Evolutionary conservation across 2,329 filamentous ascomycete genomes (phyloP).

Genomic region (Ophiocordyceps camponoti-saundersi): DNA sequence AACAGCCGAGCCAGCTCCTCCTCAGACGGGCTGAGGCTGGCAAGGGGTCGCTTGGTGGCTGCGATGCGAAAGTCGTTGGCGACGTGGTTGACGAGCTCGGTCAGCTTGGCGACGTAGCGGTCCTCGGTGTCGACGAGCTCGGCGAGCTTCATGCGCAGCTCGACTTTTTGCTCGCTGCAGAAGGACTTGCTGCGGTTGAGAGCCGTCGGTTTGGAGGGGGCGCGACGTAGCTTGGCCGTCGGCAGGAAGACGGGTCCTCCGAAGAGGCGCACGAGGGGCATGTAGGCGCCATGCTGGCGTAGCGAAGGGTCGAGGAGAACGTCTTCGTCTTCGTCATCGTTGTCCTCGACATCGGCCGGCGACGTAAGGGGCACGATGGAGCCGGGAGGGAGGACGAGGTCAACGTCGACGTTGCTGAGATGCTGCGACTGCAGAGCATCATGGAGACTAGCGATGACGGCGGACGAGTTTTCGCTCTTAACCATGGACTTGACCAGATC

Average conservation of each 20-base stretch:
- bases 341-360: conserved; percentile 15
- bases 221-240: conserved; percentile 66
- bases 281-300: conserved; percentile 62
- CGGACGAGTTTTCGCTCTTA: conserved; percentile 57
- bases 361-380: conserved; percentile 50
- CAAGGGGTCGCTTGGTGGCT: conserved; percentile 37
- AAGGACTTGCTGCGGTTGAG: conserved; percentile 66
- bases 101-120: conserved; percentile 77
- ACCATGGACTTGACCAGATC: conserved; percentile 76
- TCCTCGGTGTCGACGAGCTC: conserved; percentile 90
- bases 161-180: conserved; percentile 64
- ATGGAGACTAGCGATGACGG: conserved; percentile 57
- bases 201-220: conserved; percentile 72
- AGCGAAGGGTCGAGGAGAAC: conserved; percentile 42
- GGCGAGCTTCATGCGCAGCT: conserved; percentile 71
- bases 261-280: conserved; percentile 58
- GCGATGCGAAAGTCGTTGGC: conserved; percentile 64
- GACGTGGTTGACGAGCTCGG: conserved; percentile 66
- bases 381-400: conserved; percentile 68
- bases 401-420: conserved; percentile 71
- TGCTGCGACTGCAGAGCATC: conserved; percentile 66
- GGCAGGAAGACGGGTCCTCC: conserved; percentile 78
- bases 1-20: conserved; percentile 64
- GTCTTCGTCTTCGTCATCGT: conserved; percentile 46
- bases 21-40: conserved; percentile 54